A percentile compares a stretch with the other conserved stretches of the same genome.
phyloP scores from a whole-genome alignment of 306 rosid species.

The Begonia peltatifolia region DNA sequence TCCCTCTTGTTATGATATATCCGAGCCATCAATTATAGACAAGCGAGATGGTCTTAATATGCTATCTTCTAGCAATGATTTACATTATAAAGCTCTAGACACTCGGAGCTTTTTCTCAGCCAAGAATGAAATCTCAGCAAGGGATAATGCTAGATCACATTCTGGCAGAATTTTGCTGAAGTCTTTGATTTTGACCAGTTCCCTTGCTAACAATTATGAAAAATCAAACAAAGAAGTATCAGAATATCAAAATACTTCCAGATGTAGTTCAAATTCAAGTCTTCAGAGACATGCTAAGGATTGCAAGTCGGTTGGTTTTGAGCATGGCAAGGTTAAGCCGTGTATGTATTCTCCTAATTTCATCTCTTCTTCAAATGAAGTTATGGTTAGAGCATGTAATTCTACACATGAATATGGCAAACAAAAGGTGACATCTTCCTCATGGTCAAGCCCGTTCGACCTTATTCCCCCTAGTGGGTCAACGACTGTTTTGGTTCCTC shows the following conservation, averaged over 20 bases:
- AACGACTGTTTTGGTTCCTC: slow-evolving; percentile 67
- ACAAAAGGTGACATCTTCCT: slow-evolving; percentile 25
- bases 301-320: slow-evolving; percentile 29
- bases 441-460: slow-evolving; percentile 71
- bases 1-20: slow-evolving; percentile 47
- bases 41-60: slow-evolving; percentile 53
- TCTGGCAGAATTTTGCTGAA: slow-evolving; percentile 12
- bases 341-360: slow-evolving; percentile 65
- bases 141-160: slow-evolving; percentile 27
- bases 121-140: slow-evolving; percentile 36
- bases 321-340: slow-evolving; percentile 46
- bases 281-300: slow-evolving; percentile 20
- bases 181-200: slow-evolving; percentile 16
- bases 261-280: slow-evolving; percentile 19
- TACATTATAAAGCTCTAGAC: slow-evolving; percentile 16
- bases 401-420: slow-evolving; percentile 22
- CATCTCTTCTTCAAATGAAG: slow-evolving; percentile 40
- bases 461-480: slow-evolving; percentile 87
- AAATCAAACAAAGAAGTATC: slow-evolving; percentile 18
- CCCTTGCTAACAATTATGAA: slow-evolving; percentile 17
- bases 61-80: slow-evolving; percentile 26
- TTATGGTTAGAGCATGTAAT: slow-evolving; percentile 53
- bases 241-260: slow-evolving; percentile 15
- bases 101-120: slow-evolving; percentile 14
- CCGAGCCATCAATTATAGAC: slow-evolving; percentile 27